Evolutionary conservation across 2,329 filamentous ascomycete genomes (phyloP), one percentile per base, ranked within the genome.

Genomic region (Sarocladium kiliense): DNA sequence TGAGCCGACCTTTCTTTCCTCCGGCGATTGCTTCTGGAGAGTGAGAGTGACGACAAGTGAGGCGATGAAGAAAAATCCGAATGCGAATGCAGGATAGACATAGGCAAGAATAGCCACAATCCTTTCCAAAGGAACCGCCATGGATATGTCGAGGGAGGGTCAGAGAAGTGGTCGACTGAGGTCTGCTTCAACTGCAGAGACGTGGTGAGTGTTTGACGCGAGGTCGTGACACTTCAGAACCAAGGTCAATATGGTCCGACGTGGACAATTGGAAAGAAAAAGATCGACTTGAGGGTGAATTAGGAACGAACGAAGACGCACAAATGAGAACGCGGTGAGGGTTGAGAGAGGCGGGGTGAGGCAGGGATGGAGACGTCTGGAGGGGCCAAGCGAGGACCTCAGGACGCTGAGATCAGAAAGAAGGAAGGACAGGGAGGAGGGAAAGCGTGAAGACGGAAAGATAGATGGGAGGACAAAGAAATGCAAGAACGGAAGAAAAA

Each of bases 21-120:
- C 18, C 2, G 34, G 41, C n/a, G 54, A 6, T 18, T 50, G 54
- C 16, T 76, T 77, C 60, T 82, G 77, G 25, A 85, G 69, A 18
- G 75, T 80, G 65, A 77, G 82, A 36, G 79, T 69, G 3, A 78
- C 78, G 53, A 82, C 60, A 27, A 74, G 67, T 23, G 75, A 77
- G 9, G 82, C 71, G 54, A 75, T 58, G 53, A 79, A 65, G 65
- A 84, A 88, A 68, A 81, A 87, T 55, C 74, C 49, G 61, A 85
- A 84, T 57, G 84, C 68, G 19, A 74, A 57, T 10, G 78, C 72
- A 11, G 86, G 84, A 60, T 81, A 85, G 9, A 75, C 68, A 65
- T 87, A 87, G 68, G 82, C 80, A 44, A 86, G 70, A 59, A 70
- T 68, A 45, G 70, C 66, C 55, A 78, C 66, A 58, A 71, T 67